Conservation (phyloP, 768 basidiomycete species). For the Cystofilobasidium macerans region DNA sequence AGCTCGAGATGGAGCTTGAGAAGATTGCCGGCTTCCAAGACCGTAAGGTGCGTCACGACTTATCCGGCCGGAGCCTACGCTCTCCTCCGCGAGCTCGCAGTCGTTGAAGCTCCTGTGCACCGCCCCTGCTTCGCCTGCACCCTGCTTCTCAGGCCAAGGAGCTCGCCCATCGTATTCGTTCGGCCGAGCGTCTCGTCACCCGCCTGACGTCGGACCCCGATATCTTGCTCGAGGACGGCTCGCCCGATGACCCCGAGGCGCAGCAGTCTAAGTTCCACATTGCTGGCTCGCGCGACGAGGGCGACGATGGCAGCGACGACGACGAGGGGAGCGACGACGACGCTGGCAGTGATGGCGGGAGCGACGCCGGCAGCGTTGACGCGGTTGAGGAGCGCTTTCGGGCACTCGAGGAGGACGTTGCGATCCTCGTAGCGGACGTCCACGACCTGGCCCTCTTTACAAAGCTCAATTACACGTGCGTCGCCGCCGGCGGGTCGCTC, state of each 20-base stretch:
- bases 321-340: conserved; percentile 36
- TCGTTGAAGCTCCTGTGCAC: background rate
- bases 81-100: background rate
- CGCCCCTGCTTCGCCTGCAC: background rate
- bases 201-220: conserved; percentile 45
- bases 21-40: conserved; percentile 93
- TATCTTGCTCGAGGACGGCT: conserved; percentile 15
- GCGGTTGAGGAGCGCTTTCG: conserved; percentile 72
- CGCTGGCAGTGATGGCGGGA: conserved; percentile 38
- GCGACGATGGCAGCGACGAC: conserved; percentile 28
- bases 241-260: conserved; percentile 21
- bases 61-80: background rate
- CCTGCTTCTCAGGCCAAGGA: conserved; percentile 42
- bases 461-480: conserved; percentile 79
- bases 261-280: conserved; percentile 28
- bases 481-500: background rate
- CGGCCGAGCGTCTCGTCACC: conserved; percentile 70
- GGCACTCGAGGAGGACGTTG: conserved; percentile 83
- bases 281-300: conserved; percentile 34
- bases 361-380: conserved; percentile 54
- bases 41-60: conserved; percentile 50
- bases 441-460: conserved; percentile 86
- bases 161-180: conserved; percentile 64
- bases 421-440: conserved; percentile 74
- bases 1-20: conserved; percentile 75